Evolutionary conservation across 179 eudicot species (phyloP).

Genomic region (Drosera spatulata): DNA sequence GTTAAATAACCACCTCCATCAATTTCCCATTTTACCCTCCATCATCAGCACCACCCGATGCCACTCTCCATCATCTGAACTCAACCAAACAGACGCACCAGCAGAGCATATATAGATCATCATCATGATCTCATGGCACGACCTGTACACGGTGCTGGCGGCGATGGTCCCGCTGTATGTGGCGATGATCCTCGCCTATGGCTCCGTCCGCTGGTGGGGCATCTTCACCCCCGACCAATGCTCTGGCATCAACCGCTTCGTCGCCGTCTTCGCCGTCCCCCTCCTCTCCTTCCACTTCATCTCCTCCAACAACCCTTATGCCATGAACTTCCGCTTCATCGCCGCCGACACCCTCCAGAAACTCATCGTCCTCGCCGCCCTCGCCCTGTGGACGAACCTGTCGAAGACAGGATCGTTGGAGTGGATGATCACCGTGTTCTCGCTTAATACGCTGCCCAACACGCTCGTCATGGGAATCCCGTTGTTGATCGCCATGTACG

Average conservation of each 20-base stretch:
- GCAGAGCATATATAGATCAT: too few relatives aligned
- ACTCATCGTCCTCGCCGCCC: constrained; percentile 22
- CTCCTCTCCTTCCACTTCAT: constrained; percentile 45
- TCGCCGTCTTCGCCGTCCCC: constrained; percentile 41
- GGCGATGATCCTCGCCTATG: constrained; percentile 47
- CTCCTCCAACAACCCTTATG: constrained; percentile 30
- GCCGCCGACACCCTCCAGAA: constrained; percentile 48
- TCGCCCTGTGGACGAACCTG: constrained; percentile 26
- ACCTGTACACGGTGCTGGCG: constrained; percentile 33
- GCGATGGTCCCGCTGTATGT: constrained; percentile 41
- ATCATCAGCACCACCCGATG: too few relatives aligned
- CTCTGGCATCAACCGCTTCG: constrained; percentile 48
- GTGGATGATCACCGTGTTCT: constrained; percentile 40
- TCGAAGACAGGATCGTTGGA: constrained; percentile 25
- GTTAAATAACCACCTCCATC: constrained; percentile 11
- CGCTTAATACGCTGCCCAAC: constrained; percentile 38
- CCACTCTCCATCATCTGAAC: too few relatives aligned
- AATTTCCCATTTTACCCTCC: constrained; percentile 12
- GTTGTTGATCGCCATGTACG: constrained; percentile 37
- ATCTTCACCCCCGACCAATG: constrained; percentile 42
- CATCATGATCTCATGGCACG: constrained; percentile 36
- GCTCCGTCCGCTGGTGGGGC: constrained; percentile 49
- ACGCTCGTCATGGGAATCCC: constrained; percentile 53
- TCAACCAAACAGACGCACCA: too few relatives aligned
- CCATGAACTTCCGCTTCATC: constrained; percentile 32